phyloP scores from a whole-genome alignment of 352 stramenopile genomes.

The Phytophthora pisi region DNA sequence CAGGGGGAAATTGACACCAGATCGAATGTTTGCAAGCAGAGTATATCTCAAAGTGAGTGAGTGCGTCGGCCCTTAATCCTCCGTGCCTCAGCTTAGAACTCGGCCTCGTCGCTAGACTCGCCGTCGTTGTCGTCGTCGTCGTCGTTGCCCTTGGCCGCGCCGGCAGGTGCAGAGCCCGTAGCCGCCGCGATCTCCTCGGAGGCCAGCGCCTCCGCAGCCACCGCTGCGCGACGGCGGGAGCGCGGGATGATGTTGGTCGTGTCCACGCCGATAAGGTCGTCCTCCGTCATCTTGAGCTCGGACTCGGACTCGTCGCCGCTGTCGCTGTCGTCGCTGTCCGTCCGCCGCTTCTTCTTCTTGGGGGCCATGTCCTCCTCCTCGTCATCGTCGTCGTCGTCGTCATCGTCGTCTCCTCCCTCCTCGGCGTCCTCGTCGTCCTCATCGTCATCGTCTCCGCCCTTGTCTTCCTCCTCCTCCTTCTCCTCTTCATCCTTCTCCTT shows the following conservation, averaged over 20 bases:
- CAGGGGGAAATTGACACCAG: slow-evolving; percentile 2
- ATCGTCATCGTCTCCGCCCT: neutral
- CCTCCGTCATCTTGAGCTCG: slow-evolving; percentile 85
- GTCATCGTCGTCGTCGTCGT: slow-evolving; percentile 45
- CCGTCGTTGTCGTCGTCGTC: slow-evolving; percentile 62
- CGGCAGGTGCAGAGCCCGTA: slow-evolving; percentile 18
- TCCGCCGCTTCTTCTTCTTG: slow-evolving; percentile 76
- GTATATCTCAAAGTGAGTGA: slow-evolving; percentile 24
- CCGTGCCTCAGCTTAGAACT: slow-evolving; percentile 63
- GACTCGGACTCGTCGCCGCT: slow-evolving; percentile 69
- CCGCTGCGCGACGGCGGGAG: slow-evolving; percentile 68
- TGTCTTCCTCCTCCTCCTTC: slow-evolving; percentile 44
- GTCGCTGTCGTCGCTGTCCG: slow-evolving; percentile 64
- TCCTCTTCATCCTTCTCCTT: slow-evolving; percentile 38
- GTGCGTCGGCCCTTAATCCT: neutral
- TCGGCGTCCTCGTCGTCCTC: slow-evolving; percentile 47
- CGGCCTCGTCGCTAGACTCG: slow-evolving; percentile 82
- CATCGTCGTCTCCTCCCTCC: slow-evolving; percentile 52
- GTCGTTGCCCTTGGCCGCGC: slow-evolving; percentile 4
- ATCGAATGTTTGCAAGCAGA: slow-evolving; percentile 8
- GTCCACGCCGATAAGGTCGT: slow-evolving; percentile 86
- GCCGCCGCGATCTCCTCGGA: slow-evolving; percentile 57
- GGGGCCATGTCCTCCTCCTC: slow-evolving; percentile 59
- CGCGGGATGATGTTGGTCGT: slow-evolving; percentile 89
- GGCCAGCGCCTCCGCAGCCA: slow-evolving; percentile 69